Percentiles rank a stretch among this genome's conserved stretches.
phyloP scores from a whole-genome alignment of 768 basidiomycete genomes.

The Tylopilus subfusipes region DNA sequence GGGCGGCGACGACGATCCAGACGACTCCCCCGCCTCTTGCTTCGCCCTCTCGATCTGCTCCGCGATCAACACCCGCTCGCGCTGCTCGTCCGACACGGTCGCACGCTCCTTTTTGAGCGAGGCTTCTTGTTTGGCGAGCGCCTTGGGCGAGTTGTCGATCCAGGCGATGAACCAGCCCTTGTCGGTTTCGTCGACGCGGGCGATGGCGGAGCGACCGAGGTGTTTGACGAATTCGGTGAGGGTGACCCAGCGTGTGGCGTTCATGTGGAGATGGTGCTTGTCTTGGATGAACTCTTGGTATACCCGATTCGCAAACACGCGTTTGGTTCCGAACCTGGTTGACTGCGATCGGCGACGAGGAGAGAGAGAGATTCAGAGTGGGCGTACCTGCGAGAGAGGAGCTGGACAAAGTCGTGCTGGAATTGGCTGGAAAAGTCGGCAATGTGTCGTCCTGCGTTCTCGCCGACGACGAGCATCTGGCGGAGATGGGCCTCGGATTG shows the following conservation, averaged over 20 bases:
- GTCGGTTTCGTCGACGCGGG: conserved; percentile 95
- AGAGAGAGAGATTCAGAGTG: too few relatives aligned
- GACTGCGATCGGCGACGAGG: not conserved
- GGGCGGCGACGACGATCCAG: conserved; percentile 35
- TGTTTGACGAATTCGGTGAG: conserved; percentile 94
- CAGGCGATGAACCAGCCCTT: conserved; percentile 98
- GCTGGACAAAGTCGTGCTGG: conserved; percentile 86
- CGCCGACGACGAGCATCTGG: conserved; percentile 96
- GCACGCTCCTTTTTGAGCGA: conserved; percentile 28
- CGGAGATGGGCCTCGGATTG: conserved; percentile 87
- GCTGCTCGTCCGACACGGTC: conserved; percentile 68
- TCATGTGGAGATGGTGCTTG: conserved; percentile 96
- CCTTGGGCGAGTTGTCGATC: conserved; percentile 96
- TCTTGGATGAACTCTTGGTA: conserved; percentile 98
- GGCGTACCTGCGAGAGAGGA: conserved; percentile 79
- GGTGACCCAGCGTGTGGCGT: conserved; percentile 96
- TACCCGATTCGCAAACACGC: conserved; percentile 90
- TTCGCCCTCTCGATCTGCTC: conserved; percentile 93
- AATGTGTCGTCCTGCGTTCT: conserved; percentile 90
- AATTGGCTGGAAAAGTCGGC: conserved; percentile 85
- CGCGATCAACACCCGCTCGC: conserved; percentile 82
- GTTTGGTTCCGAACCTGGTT: conserved; percentile 86
- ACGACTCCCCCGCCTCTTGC: conserved; percentile 37
- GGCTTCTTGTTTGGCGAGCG: conserved; percentile 85
- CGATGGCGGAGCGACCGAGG: conserved; percentile 80